Percentiles rank a stretch among this genome's conserved stretches.
phyloP scores from a whole-genome alignment of 805 yeast genomes.

The Ogataea pilisensis region DNA sequence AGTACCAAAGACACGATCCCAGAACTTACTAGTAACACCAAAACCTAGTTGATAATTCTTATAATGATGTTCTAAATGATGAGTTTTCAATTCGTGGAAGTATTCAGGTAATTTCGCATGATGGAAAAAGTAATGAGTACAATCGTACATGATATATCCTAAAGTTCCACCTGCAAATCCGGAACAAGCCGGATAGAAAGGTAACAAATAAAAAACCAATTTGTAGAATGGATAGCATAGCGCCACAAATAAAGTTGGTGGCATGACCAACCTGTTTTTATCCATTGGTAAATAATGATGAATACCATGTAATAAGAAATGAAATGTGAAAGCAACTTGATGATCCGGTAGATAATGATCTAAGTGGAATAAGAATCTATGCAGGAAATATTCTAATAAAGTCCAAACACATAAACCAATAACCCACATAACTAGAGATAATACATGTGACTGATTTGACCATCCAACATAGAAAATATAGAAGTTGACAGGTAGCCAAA shows the following conservation, averaged over 20 bases:
- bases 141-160: conserved; percentile 90
- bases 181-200: conserved; percentile 80
- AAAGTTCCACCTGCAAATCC: conserved; percentile 95
- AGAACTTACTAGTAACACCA: conserved; percentile 90
- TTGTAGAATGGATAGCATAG: conserved; percentile 78
- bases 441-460: conserved; percentile 40
- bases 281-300: conserved; percentile 99
- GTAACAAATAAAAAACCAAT: conserved; percentile 70
- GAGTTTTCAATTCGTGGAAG: conserved; percentile 75
- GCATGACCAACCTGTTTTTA: conserved; percentile 86
- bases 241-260: conserved; percentile 77
- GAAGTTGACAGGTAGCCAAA: conserved; percentile 84
- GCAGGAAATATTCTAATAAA: conserved; percentile 79
- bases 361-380: conserved; percentile 89
- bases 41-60: conserved; percentile 95
- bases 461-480: conserved; percentile 60
- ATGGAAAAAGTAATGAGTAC: conserved; percentile 91
- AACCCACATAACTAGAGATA: conserved; percentile 56
- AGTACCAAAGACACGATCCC: conserved; percentile 92
- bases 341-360: conserved; percentile 84
- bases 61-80: conserved; percentile 96
- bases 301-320: conserved; percentile 90
- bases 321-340: conserved; percentile 69
- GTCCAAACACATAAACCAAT: conserved; percentile 95
- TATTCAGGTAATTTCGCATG: conserved; percentile 78